Evolutionary conservation across 345 rosid species (phyloP).

Genomic region (Eucalyptus cloeziana): DNA sequence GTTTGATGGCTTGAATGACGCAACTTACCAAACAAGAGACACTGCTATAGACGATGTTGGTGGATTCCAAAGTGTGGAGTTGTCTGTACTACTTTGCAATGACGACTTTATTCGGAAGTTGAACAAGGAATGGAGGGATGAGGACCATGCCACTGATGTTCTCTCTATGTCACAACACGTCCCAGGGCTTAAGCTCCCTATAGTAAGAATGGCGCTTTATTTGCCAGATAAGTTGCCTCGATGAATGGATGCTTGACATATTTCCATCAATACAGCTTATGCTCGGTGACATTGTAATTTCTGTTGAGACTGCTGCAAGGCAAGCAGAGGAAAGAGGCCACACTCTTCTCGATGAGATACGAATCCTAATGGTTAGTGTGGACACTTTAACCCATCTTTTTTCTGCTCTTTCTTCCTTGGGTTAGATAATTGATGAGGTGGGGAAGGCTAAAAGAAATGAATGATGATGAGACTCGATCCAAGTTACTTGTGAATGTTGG

Average conservation of each 20-base stretch:
- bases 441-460: background rate
- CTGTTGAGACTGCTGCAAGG: constrained; percentile 84
- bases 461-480: background rate
- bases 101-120: constrained; percentile 77
- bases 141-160: constrained; percentile 94
- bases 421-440: background rate
- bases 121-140: constrained; percentile 90
- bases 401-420: background rate
- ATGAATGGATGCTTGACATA: background rate
- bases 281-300: constrained; percentile 93
- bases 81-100: constrained; percentile 80
- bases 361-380: constrained; percentile 71
- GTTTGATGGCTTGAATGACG: constrained; percentile 52
- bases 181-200: constrained; percentile 67
- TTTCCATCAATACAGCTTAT: constrained; percentile 52
- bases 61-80: constrained; percentile 56
- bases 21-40: constrained; percentile 65
- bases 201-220: constrained; percentile 30
- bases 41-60: constrained; percentile 50
- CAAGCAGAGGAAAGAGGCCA: constrained; percentile 95
- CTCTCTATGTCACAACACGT: constrained; percentile 89
- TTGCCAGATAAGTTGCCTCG: background rate
- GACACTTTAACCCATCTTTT: background rate
- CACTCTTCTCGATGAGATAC: constrained; percentile 83
- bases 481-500: background rate